Conservation (phyloP, 192 early-diverging fungal genomes). For the Coemansia sp. region DNA sequence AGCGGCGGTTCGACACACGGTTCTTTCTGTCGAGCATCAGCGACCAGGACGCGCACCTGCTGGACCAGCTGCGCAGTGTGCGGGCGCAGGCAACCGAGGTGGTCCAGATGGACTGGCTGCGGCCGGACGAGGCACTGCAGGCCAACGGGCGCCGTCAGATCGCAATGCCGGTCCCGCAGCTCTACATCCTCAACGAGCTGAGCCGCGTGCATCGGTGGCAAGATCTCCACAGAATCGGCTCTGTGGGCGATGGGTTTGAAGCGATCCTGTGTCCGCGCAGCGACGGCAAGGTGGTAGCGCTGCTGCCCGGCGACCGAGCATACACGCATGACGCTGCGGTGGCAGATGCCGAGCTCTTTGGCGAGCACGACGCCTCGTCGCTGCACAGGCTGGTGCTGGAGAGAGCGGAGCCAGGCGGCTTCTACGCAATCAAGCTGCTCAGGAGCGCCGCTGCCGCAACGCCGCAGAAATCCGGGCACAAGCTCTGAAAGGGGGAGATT, state of each 20-base stretch:
- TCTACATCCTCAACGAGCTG: constrained; percentile 55
- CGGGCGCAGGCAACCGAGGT: constrained; percentile 52
- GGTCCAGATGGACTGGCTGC: constrained; percentile 61
- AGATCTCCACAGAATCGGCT: constrained; percentile 39
- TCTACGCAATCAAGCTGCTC: constrained; percentile 12
- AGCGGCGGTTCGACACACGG: constrained; percentile 36
- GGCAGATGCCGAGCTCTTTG: constrained; percentile 13
- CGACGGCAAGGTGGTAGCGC: constrained; percentile 21
- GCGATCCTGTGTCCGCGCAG: constrained; percentile 24
- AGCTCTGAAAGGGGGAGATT: no score
- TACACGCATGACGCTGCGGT: constrained; percentile 5
- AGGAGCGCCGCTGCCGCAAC: no score
- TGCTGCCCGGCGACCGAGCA: constrained; percentile 41
- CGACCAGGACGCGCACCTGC: constrained; percentile 3
- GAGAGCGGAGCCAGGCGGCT: constrained; percentile 18
- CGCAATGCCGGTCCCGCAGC: constrained; percentile 66
- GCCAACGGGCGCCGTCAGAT: constrained; percentile 48
- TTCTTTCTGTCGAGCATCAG: constrained; percentile 27
- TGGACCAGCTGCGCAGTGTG: constrained; percentile 7
- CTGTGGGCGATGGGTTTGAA: constrained; percentile 12
- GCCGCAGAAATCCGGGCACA: no score
- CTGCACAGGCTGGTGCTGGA: constrained; percentile 35
- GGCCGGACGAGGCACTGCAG: constrained; percentile 57
- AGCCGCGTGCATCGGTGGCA: constrained; percentile 40
- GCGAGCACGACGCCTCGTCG: background rate